Evolutionary conservation across 164 flowering plant genomes (phyloP).

Genomic region (Umbellularia californica): DNA sequence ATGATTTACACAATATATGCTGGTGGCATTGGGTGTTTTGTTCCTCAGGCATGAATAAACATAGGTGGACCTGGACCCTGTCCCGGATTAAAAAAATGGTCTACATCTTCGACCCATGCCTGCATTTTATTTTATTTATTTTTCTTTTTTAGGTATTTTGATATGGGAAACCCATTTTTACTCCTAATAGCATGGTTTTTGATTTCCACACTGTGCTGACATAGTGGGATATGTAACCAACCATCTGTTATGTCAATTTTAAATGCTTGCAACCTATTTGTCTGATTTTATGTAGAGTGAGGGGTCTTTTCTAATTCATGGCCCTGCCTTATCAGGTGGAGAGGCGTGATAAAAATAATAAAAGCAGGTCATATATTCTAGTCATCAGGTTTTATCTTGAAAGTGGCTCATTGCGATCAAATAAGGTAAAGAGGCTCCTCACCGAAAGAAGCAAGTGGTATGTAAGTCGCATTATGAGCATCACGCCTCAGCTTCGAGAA

Average conservation of each 20-base stretch:
- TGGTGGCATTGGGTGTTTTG: too few relatives aligned
- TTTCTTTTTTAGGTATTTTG: too few relatives aligned
- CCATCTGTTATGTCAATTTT: background rate
- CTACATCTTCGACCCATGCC: too few relatives aligned
- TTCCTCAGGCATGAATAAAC: too few relatives aligned
- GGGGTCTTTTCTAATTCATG: background rate
- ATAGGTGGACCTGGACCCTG: too few relatives aligned
- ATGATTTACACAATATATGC: too few relatives aligned
- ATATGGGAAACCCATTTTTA: too few relatives aligned
- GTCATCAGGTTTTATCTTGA: constrained; percentile 66
- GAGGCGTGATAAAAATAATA: constrained; percentile 74
- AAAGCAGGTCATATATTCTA: constrained; percentile 49
- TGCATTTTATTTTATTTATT: too few relatives aligned
- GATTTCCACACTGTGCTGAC: background rate
- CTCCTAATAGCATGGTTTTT: background rate
- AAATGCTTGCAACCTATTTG: background rate
- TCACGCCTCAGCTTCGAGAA: constrained; percentile 89
- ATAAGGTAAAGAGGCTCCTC: constrained; percentile 70
- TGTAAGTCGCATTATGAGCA: constrained; percentile 73
- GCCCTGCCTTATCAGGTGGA: constrained; percentile 55
- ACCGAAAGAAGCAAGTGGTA: constrained; percentile 85
- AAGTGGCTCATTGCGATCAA: constrained; percentile 54
- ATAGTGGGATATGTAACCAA: too few relatives aligned
- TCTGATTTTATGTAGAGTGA: background rate
- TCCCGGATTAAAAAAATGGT: too few relatives aligned